Evolutionary conservation across 805 yeast species (phyloP).

Genomic region (Jamesozyma piceae): DNA sequence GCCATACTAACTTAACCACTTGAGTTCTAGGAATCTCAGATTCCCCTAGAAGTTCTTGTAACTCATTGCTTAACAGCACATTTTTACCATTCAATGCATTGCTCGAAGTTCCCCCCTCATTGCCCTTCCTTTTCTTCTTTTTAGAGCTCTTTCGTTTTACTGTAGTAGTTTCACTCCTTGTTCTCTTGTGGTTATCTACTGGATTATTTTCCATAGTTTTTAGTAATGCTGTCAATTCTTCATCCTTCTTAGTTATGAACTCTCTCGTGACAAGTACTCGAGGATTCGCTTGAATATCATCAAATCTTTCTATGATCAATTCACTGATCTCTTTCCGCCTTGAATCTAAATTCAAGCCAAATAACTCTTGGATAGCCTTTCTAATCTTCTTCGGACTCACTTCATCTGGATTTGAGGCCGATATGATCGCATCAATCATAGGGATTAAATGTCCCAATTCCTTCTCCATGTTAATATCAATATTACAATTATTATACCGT

Average conservation of each 20-base stretch:
- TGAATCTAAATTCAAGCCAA: constrained; percentile 45
- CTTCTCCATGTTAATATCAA: constrained; percentile 2
- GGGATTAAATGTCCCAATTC: constrained; percentile 38
- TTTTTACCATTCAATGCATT: constrained; percentile 33
- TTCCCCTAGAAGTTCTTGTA: constrained; percentile 41
- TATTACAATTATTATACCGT: too few species aligned
- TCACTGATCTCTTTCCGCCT: constrained; percentile 48
- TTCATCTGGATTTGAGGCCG: constrained; percentile 59
- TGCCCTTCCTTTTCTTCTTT: constrained; percentile 12
- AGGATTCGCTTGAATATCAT: constrained; percentile 33
- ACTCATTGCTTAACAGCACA: constrained; percentile 43
- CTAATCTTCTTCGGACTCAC: constrained; percentile 66
- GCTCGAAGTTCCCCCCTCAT: constrained; percentile 10
- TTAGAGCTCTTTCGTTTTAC: constrained; percentile 4
- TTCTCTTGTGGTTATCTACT: constrained; percentile 7
- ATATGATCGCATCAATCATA: constrained; percentile 63
- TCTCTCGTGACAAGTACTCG: constrained; percentile 23
- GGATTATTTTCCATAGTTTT: constrained; percentile 22
- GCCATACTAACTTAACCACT: constrained; percentile 63
- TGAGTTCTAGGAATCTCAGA: constrained; percentile 51
- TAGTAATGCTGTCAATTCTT: constrained; percentile 41
- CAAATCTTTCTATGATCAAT: constrained; percentile 51
- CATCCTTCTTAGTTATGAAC: constrained; percentile 42
- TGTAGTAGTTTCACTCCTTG: constrained; percentile 3
- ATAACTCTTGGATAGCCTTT: constrained; percentile 62